These are phyloP conservation scores for Panus rudis DNA, from an alignment of 768 basidiomycete species.

Conservation along the genomic window DNA sequence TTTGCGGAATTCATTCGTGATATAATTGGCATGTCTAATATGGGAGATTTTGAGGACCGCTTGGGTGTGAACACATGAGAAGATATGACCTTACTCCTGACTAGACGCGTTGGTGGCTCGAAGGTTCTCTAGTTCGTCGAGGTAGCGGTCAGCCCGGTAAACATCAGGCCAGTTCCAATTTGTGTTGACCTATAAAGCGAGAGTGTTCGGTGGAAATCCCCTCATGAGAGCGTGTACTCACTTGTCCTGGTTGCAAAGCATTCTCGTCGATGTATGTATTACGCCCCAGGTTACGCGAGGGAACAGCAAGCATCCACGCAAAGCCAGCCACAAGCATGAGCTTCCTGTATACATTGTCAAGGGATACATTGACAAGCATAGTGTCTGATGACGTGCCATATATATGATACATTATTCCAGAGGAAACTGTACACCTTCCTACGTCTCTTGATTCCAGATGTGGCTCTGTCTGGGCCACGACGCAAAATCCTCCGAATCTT, in stretches of 20 bases:
- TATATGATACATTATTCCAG: too few relatives aligned
- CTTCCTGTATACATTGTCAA: too few relatives aligned
- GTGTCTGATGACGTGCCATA: too few relatives aligned
- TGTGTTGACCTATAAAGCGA: constrained; percentile 63
- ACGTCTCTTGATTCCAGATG: too few relatives aligned
- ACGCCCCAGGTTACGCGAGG: constrained; percentile 55
- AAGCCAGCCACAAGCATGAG: constrained; percentile 59
- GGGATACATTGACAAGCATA: too few relatives aligned
- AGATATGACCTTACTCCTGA: constrained; percentile 49
- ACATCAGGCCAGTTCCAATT: constrained; percentile 93
- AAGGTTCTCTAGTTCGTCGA: constrained; percentile 60
- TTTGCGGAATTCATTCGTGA: constrained; percentile 61
- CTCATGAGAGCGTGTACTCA: constrained; percentile 24
- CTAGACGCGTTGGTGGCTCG: constrained; percentile 58
- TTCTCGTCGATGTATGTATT: constrained; percentile 90
- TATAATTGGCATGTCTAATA: constrained; percentile 55
- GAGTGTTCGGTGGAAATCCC: not conserved
- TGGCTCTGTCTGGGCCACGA: too few relatives aligned
- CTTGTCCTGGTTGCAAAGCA: constrained; percentile 89
- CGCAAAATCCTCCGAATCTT: too few relatives aligned
- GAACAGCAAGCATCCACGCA: constrained; percentile 79
- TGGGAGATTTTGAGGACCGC: not conserved
- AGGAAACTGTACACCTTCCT: too few relatives aligned
- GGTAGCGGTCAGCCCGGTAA: constrained; percentile 74
- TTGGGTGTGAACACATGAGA: not conserved